phyloP scores from a whole-genome alignment of 1,139 yeast genomes.

The Debaryomycetaceae sp. region DNA sequence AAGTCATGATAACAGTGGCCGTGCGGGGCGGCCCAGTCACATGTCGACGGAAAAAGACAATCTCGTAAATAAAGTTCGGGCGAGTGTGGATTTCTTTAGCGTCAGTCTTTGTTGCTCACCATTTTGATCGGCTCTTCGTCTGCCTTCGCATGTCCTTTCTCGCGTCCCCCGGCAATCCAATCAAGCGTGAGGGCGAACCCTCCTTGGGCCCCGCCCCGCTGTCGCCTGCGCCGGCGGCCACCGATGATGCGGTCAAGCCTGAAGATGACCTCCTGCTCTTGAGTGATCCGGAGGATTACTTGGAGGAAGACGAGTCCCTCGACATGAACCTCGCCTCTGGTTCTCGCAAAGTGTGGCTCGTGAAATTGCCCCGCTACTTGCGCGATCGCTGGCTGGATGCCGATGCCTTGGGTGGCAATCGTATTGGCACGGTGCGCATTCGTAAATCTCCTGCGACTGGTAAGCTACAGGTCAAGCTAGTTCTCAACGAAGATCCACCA shows the following conservation, averaged over 20 bases:
- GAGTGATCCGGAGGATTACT: constrained; percentile 38
- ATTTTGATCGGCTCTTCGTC: too few species aligned
- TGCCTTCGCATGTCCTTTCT: too few species aligned
- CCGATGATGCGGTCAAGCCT: constrained; percentile 2
- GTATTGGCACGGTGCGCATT: constrained; percentile 73
- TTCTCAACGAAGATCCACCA: constrained; percentile 28
- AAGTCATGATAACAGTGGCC: too few species aligned
- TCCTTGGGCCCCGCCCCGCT: too few species aligned
- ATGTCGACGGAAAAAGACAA: too few species aligned
- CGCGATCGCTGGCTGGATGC: constrained; percentile 73
- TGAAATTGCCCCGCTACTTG: constrained; percentile 77
- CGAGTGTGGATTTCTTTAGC: too few species aligned
- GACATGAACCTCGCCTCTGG: constrained; percentile 49
- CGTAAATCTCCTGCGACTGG: constrained; percentile 26
- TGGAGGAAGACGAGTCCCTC: constrained; percentile 47
- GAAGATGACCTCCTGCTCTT: constrained; percentile 17
- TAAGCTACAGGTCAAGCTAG: constrained; percentile 48
- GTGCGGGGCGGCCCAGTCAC: too few species aligned
- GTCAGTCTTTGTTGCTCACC: too few species aligned
- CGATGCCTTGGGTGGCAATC: constrained; percentile 54
- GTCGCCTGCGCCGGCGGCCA: too few species aligned
- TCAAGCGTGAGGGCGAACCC: too few species aligned
- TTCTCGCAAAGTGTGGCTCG: constrained; percentile 77
- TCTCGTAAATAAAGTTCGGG: too few species aligned
- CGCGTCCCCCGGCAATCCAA: too few species aligned